Conservation (phyloP, 73 alveolate genomes). For the Paramecium pentaurelia region DNA sequence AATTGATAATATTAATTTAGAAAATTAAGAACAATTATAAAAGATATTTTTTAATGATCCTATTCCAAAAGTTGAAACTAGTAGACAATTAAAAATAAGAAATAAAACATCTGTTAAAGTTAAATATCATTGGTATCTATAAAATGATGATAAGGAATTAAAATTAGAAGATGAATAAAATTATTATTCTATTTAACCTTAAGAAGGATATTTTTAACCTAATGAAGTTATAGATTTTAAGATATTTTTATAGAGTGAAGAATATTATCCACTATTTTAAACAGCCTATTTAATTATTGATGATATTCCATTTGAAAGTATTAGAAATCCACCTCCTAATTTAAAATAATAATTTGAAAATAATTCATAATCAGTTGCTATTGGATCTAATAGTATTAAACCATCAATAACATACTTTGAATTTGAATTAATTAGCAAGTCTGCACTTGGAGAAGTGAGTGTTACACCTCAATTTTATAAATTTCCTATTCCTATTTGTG, state of each 20-base stretch:
- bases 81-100: slow-evolving; percentile 75
- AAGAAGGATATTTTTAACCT: slow-evolving; percentile 84
- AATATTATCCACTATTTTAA: slow-evolving; percentile 54
- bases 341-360: slow-evolving; percentile 26
- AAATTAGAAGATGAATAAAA: slow-evolving; percentile 85
- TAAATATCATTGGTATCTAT: slow-evolving; percentile 92
- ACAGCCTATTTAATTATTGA: slow-evolving; percentile 62
- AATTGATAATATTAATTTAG: slow-evolving; percentile 85
- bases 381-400: slow-evolving; percentile 74
- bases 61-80: slow-evolving; percentile 78
- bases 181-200: slow-evolving; percentile 84
- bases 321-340: slow-evolving; percentile 81
- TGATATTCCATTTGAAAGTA: slow-evolving; percentile 80
- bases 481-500: background rate
- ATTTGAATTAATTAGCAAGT: slow-evolving; percentile 73
- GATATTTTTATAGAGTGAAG: slow-evolving; percentile 61
- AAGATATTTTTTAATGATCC: slow-evolving; percentile 89
- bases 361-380: slow-evolving; percentile 65
- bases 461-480: slow-evolving; percentile 66
- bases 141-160: slow-evolving; percentile 74
- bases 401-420: slow-evolving; percentile 69
- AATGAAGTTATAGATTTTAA: slow-evolving; percentile 80
- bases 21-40: slow-evolving; percentile 70
- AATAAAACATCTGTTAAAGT: slow-evolving; percentile 86
- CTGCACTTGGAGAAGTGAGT: slow-evolving; percentile 64